Base-by-base conservation (phyloP, 1,139 yeast genomes). In the Hansenula lynferdii region DNA sequence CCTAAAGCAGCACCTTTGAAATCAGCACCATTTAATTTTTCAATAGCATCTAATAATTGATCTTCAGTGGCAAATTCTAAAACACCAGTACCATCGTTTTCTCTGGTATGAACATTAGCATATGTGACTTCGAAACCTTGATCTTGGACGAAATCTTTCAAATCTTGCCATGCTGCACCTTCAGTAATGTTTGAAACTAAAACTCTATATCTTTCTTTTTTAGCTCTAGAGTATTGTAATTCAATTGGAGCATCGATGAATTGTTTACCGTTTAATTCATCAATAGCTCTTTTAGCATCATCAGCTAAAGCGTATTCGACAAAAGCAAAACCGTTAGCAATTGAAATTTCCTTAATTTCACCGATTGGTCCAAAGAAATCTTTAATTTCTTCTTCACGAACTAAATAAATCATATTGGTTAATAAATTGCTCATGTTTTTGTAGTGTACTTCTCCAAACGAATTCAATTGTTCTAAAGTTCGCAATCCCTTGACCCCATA, bases 151-250 rank as follows among this genome's bases (percentile, higher is more conserved):
- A 80, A 77, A 64, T 84, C 94, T 64, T 84, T 84, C 58, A 84
- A 74, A 57, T 83, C 90, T 70, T 84, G 92, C 94, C 94, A 84
- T 39, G 87, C 81, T 41, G 85, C 73, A 46, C 81, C 80, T 51
- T 80, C 84, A 50, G 89, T 89, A 55, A 84, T 70, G 62, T 77
- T 77, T 50, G 75, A 64, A 28, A 84, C 75, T 57, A 79, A 75
- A 43, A 81, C 77, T 70, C 94, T 77, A 66, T 65, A 77, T 65
- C 83, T 80, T 55, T 86, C 86, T 59, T 80, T 75, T 48, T 72
- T 81, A 56, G 78, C 75, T 60, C 77, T 79, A 37, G 90, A 87
- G 57, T 69, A 78, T 59, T 81, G 86, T 44, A 83, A 75, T 53
- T 73, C 79, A 51, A 83, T 68, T 39, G 75, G 72, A 57, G 77